Conservation (phyloP, 768 basidiomycete species). For the Agrocybe chaxingu region DNA sequence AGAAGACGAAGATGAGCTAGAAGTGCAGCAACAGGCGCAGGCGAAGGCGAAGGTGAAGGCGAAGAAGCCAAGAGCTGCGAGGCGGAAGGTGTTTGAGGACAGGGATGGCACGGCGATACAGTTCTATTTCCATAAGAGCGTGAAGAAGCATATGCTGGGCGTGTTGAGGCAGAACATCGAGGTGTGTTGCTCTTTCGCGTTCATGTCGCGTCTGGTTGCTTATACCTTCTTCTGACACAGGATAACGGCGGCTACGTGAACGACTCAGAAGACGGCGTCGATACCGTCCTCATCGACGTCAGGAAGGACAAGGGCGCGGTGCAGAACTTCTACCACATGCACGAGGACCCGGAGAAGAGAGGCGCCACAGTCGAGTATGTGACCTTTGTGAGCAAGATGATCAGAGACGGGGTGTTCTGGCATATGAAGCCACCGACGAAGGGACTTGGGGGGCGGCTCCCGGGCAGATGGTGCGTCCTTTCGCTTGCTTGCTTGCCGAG, state of each 20-base stretch:
- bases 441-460: constrained; percentile 27
- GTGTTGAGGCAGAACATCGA: constrained; percentile 28
- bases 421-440: constrained; percentile 15
- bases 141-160: constrained; percentile 17
- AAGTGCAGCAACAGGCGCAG: no score
- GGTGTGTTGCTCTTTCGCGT: constrained; percentile 18
- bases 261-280: constrained; percentile 12
- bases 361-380: constrained; percentile 22
- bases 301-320: neutral
- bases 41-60: no score
- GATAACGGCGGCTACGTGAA: constrained; percentile 25
- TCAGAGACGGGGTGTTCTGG: constrained; percentile 13
- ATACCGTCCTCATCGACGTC: constrained; percentile 22
- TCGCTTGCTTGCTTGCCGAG: neutral
- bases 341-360: constrained; percentile 9
- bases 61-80: no score
- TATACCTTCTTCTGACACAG: constrained; percentile 11
- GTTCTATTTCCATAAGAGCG: constrained; percentile 33
- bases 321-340: constrained; percentile 15
- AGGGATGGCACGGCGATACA: constrained; percentile 22
- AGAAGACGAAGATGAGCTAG: no score
- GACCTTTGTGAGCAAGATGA: constrained; percentile 25
- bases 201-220: neutral
- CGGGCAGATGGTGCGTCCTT: constrained; percentile 7
- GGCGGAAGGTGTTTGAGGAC: constrained; percentile 16